A percentile compares a stretch with the other conserved stretches of the same genome.
Evolutionary conservation across 352 stramenopile species (phyloP).

Genomic region (Elongisporangium prolatum): DNA sequence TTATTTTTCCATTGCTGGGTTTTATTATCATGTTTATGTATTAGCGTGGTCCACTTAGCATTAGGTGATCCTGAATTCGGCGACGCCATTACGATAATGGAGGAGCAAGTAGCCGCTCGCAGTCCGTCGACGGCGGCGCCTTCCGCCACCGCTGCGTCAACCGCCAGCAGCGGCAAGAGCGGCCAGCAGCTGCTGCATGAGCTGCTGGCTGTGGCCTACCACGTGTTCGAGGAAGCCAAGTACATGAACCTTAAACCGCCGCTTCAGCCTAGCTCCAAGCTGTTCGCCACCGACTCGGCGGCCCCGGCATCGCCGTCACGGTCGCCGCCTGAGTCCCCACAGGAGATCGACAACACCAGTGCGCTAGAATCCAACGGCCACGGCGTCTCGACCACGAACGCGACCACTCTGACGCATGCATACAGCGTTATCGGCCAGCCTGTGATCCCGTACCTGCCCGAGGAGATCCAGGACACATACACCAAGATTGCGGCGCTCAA

Average conservation of each 20-base stretch:
- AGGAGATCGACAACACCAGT: constrained; percentile 43
- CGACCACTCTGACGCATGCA: constrained; percentile 7
- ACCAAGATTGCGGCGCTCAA: constrained; percentile 78
- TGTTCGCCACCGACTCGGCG: constrained; percentile 57
- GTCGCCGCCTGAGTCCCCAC: constrained; percentile 26
- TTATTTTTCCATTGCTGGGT: too few relatives aligned
- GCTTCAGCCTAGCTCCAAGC: constrained; percentile 69
- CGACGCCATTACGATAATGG: background rate
- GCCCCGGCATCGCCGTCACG: constrained; percentile 23
- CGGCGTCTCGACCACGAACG: too few relatives aligned
- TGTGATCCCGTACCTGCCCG: constrained; percentile 66
- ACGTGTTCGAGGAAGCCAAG: constrained; percentile 78
- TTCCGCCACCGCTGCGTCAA: background rate
- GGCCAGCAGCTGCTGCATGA: constrained; percentile 58
- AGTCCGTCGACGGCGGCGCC: background rate
- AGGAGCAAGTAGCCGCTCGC: background rate
- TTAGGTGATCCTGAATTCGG: background rate
- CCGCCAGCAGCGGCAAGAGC: constrained; percentile 18
- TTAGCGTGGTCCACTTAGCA: background rate
- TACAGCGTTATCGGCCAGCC: constrained; percentile 20
- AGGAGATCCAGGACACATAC: constrained; percentile 86
- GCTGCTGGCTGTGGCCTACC: constrained; percentile 67
- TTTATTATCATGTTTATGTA: too few relatives aligned
- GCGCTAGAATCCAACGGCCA: constrained; percentile 24
- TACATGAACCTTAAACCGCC: constrained; percentile 83